These are phyloP conservation scores for Schizophyllum amplum DNA, from an alignment of 1,284 basidiomycete species.

Conservation along the genomic window DNA sequence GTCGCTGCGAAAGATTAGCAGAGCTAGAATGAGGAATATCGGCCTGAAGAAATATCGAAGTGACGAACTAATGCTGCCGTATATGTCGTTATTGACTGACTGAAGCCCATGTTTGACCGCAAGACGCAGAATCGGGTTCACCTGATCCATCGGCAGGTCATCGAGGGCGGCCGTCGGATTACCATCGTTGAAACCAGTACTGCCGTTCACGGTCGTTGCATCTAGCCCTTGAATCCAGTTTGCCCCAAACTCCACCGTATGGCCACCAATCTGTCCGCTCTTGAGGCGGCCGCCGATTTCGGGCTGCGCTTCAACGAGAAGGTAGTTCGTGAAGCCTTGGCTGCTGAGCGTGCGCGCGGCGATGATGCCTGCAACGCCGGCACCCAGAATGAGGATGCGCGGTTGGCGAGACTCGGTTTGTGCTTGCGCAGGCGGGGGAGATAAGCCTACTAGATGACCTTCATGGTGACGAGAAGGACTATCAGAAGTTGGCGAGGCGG, in stretches of 20 bases:
- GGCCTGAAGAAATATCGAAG: background rate
- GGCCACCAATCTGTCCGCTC: conserved; percentile 36
- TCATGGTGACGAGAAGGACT: background rate
- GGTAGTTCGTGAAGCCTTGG: conserved; percentile 49
- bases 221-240: conserved; percentile 71
- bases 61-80: conserved; percentile 40
- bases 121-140: conserved; percentile 56
- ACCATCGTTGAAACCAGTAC: background rate
- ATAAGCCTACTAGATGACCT: too few species aligned
- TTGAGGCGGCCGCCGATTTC: conserved; percentile 59
- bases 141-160: conserved; percentile 29
- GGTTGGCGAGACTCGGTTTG: background rate
- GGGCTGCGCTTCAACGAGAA: conserved; percentile 51
- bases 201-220: conserved; percentile 13
- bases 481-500: background rate
- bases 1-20: background rate
- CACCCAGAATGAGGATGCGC: conserved; percentile 36
- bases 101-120: conserved; percentile 48
- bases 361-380: conserved; percentile 59
- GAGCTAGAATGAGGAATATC: too few species aligned
- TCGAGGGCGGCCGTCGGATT: too few species aligned
- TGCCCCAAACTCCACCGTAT: conserved; percentile 52
- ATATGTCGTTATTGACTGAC: conserved; percentile 38
- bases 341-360: conserved; percentile 54
- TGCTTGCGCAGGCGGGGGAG: background rate